Conservation (phyloP, 1,139 yeast species). For the Hansenula lynferdii region DNA sequence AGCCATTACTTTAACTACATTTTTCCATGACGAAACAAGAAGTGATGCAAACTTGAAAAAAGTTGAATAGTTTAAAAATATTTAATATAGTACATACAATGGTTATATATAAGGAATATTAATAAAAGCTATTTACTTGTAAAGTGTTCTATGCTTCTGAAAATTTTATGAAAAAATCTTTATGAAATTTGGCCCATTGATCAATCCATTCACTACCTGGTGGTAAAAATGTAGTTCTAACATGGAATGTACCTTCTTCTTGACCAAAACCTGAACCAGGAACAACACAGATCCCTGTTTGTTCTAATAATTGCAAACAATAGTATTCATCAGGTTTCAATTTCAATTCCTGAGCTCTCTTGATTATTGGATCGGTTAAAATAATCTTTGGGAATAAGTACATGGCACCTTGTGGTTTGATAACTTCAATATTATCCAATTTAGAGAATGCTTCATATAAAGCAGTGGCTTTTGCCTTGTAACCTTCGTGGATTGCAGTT, state of each 20-base stretch:
- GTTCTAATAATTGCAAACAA: slow-evolving; percentile 74
- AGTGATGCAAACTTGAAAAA: slow-evolving; percentile 1
- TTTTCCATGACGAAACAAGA: slow-evolving; percentile 6
- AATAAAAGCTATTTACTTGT: too few species aligned
- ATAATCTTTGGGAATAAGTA: slow-evolving; percentile 81
- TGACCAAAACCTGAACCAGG: slow-evolving; percentile 99
- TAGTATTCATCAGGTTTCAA: slow-evolving; percentile 79
- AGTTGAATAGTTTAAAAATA: not conserved
- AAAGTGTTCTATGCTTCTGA: slow-evolving; percentile 12
- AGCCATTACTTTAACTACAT: slow-evolving; percentile 35
- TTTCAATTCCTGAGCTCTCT: slow-evolving; percentile 50
- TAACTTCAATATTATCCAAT: slow-evolving; percentile 81
- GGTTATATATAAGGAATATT: too few species aligned
- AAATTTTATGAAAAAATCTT: slow-evolving; percentile 58
- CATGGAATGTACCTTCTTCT: slow-evolving; percentile 78
- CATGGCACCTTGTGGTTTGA: slow-evolving; percentile 96
- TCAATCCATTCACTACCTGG: slow-evolving; percentile 90
- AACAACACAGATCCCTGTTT: slow-evolving; percentile 95
- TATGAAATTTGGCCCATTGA: slow-evolving; percentile 73
- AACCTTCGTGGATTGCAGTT: slow-evolving; percentile 51
- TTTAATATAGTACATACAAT: not conserved
- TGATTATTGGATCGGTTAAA: slow-evolving; percentile 57
- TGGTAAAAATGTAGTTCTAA: slow-evolving; percentile 93
- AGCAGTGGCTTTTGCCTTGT: slow-evolving; percentile 56
- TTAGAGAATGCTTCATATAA: slow-evolving; percentile 66